Percentiles rank a stretch among this genome's conserved stretches.
phyloP scores from a whole-genome alignment of 176 grass and related monocot genomes.

The Carex cristatella region DNA sequence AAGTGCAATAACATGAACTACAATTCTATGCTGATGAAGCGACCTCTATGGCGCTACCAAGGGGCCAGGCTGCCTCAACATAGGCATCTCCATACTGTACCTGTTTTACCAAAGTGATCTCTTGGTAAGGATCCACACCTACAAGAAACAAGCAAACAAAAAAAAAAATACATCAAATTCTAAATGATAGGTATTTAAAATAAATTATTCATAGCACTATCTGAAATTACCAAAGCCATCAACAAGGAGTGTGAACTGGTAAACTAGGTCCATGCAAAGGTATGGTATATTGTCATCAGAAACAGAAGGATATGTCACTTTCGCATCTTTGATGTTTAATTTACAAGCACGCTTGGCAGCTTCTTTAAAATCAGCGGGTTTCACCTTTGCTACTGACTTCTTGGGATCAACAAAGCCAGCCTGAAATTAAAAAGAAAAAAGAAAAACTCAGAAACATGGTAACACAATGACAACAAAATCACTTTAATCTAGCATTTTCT shows the following conservation, averaged over 20 bases:
- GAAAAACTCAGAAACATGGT: neutral
- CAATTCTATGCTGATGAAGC: slow-evolving; percentile 67
- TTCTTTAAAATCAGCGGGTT: slow-evolving; percentile 75
- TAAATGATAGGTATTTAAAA: neutral
- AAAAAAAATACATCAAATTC: neutral
- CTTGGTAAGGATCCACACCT: slow-evolving; percentile 82
- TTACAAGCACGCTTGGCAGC: slow-evolving; percentile 79
- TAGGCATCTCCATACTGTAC: slow-evolving; percentile 56
- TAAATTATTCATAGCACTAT: neutral
- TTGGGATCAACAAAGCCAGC: slow-evolving; percentile 81
- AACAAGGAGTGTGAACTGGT: slow-evolving; percentile 94
- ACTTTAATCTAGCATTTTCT: neutral
- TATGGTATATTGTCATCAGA: slow-evolving; percentile 67
- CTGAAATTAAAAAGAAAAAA: slow-evolving; percentile 33
- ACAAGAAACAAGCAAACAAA: slow-evolving; percentile 11
- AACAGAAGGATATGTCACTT: slow-evolving; percentile 55
- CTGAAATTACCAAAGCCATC: slow-evolving; percentile 76
- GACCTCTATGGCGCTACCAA: slow-evolving; percentile 92
- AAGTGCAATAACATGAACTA: slow-evolving; percentile 10
- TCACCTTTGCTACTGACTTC: slow-evolving; percentile 48
- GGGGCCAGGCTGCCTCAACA: slow-evolving; percentile 93
- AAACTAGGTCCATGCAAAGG: slow-evolving; percentile 99
- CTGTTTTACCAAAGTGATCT: slow-evolving; percentile 95
- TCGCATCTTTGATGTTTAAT: slow-evolving; percentile 76
- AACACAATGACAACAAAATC: slow-evolving; percentile 2